Evolutionary conservation across 257 asterid genomes (phyloP).

Genomic region (Solanum chaucha): DNA sequence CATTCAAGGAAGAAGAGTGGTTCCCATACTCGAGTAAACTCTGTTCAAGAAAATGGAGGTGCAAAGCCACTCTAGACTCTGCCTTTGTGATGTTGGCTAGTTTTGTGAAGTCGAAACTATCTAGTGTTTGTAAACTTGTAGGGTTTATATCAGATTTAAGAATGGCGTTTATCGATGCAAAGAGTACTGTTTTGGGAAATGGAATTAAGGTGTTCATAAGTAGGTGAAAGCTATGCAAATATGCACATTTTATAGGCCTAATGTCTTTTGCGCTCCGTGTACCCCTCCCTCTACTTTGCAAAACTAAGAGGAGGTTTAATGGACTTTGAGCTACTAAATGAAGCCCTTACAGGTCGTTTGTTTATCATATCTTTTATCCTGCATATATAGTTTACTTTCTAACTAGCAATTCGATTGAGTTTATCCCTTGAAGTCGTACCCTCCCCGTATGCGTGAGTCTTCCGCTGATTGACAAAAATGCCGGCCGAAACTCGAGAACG

Average conservation of each 20-base stretch:
- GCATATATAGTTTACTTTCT: background rate
- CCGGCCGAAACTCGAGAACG: too few relatives aligned
- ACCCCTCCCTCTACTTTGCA: background rate
- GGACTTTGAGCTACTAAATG: background rate
- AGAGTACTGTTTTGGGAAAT: background rate
- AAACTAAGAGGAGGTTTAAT: background rate
- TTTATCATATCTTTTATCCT: too few relatives aligned
- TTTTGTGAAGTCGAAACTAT: background rate
- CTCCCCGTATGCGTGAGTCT: too few relatives aligned
- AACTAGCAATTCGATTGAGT: too few relatives aligned
- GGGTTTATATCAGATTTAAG: background rate
- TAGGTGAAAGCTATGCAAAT: background rate
- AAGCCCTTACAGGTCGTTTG: too few relatives aligned
- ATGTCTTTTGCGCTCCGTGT: background rate
- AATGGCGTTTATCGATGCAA: background rate
- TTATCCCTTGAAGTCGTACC: too few relatives aligned
- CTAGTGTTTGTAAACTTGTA: background rate
- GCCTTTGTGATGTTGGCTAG: background rate
- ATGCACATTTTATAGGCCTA: background rate
- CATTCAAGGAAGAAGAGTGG: slow-evolving; percentile 48
- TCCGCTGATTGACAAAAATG: too few relatives aligned
- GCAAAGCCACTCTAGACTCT: slow-evolving; percentile 41
- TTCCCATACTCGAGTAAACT: slow-evolving; percentile 48
- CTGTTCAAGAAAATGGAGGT: slow-evolving; percentile 66
- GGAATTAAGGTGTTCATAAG: background rate